Evolutionary conservation across 805 yeast genomes (phyloP), one percentile per base, ranked within the genome.

Genomic region (Yamadazyma insecticola): DNA sequence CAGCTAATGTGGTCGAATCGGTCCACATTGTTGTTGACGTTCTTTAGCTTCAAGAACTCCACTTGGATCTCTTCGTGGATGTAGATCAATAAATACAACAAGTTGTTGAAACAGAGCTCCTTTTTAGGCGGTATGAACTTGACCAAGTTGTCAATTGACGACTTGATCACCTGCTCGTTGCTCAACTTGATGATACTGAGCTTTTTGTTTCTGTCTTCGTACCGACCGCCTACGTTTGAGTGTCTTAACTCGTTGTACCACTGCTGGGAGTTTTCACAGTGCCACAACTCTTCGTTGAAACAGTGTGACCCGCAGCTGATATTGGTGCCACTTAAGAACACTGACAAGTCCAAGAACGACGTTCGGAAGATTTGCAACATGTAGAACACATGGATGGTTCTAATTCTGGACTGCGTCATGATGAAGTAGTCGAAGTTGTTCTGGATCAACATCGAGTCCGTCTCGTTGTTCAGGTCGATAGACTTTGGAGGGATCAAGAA

Each of bases 251-350:
- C 39, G 3, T 20, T 26, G 24, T 61, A 49, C 90, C 90, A 83
- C 33, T 72, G 74, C 2, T 43, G 33, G 4, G 71, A 51, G 30
- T 66, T 57, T 15, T 60, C 66, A 34, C 79, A 68, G 26, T 64
- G 61, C 81, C 88, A 83, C 33, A 82, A 55, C 9, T 59, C 63
- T 48, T 80, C 86, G 41, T 70, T 54, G 15, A 58, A 57, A 50
- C 87, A 78, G 22, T 78, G 81, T 8, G 75, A 68, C 24, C 92
- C 92, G 50, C 81, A 75, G 33, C 67, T 66, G 33, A 82, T 58
- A 36, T 71, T 78, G 30, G 45, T 48, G 4, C 60, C 55, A 18
- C 49, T 50, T 35, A 74, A 47, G 12, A 65, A 63, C 13, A 68
- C 53, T 2, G 59, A 51, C 7, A 62, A 47, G 2, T 73, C 76